Evolutionary conservation across 2,329 filamentous ascomycete species (phyloP).

Genomic region (Scytalidium sp.): DNA sequence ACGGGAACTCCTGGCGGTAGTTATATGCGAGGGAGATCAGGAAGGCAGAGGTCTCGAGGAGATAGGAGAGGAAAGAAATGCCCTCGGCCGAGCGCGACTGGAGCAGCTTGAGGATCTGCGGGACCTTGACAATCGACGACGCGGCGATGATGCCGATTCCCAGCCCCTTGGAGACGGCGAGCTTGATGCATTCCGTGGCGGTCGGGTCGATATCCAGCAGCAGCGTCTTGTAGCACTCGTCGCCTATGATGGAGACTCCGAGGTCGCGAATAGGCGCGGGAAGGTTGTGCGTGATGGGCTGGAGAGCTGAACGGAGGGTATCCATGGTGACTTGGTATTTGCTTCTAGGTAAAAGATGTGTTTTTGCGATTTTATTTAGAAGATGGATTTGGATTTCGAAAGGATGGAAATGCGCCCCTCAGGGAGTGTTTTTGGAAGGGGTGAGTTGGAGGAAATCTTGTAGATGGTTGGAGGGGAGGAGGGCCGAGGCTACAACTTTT

Average conservation of each 20-base stretch:
- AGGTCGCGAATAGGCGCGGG: conserved; percentile 72
- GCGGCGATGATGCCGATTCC: conserved; percentile 92
- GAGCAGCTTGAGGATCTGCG: conserved; percentile 91
- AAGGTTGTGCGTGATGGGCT: conserved; percentile 69
- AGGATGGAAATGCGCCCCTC: too few species aligned
- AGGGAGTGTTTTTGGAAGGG: too few species aligned
- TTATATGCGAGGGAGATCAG: conserved; percentile 93
- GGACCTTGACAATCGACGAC: conserved; percentile 90
- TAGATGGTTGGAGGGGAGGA: too few species aligned
- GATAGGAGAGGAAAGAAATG: conserved; percentile 84
- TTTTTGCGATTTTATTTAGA: too few species aligned
- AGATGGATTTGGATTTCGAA: too few species aligned
- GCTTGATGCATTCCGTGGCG: conserved; percentile 77
- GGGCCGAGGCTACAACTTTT: too few species aligned
- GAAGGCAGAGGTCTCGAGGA: conserved; percentile 86
- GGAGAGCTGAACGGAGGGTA: conserved; percentile 55
- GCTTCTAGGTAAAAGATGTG: not conserved
- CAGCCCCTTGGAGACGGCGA: conserved; percentile 87
- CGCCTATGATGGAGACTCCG: conserved; percentile 76
- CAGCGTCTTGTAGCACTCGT: conserved; percentile 79
- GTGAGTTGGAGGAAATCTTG: too few species aligned
- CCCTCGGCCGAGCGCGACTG: conserved; percentile 77
- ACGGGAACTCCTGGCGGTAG: conserved; percentile 84
- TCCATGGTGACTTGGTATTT: conserved; percentile 47
- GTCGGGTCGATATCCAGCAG: conserved; percentile 80